Conservation (phyloP, 2,329 filamentous ascomycete genomes). For the Trichoderma atroviride region DNA sequence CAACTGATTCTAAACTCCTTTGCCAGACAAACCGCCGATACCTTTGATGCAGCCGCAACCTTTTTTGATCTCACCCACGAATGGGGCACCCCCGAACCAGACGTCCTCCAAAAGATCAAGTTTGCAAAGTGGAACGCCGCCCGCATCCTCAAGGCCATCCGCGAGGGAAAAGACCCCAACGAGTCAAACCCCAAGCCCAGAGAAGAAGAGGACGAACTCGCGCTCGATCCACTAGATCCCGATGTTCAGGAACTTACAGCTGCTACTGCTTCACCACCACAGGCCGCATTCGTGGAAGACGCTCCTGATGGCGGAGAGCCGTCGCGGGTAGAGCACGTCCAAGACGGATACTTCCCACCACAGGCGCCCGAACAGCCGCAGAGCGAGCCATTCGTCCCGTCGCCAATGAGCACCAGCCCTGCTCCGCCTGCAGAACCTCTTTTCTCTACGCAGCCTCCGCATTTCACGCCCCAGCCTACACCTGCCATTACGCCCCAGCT, state of each 20-base stretch:
- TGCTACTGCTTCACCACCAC: slow-evolving; percentile 49
- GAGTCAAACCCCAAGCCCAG: slow-evolving; percentile 75
- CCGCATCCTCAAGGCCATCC: slow-evolving; percentile 86
- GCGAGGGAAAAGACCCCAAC: slow-evolving; percentile 90
- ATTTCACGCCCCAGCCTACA: slow-evolving; percentile 32
- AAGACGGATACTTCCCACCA: slow-evolving; percentile 41
- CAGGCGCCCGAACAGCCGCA: slow-evolving; percentile 17
- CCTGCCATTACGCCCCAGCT: slow-evolving; percentile 35
- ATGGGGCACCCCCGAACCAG: slow-evolving; percentile 75
- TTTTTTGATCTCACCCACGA: slow-evolving; percentile 88
- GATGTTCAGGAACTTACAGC: slow-evolving; percentile 38
- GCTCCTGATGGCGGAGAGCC: slow-evolving; percentile 49
- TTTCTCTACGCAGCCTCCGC: slow-evolving; percentile 32
- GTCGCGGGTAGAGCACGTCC: slow-evolving; percentile 34
- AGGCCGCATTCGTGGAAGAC: slow-evolving; percentile 56
- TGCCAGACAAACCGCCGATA: slow-evolving; percentile 83
- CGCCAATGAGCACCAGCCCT: slow-evolving; percentile 40
- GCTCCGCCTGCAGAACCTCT: slow-evolving; percentile 29
- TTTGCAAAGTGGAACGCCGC: slow-evolving; percentile 96
- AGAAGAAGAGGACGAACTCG: slow-evolving; percentile 35
- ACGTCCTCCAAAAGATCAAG: slow-evolving; percentile 84
- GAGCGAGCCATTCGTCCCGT: slow-evolving; percentile 39
- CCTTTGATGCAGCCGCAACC: slow-evolving; percentile 87
- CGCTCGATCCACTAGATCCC: slow-evolving; percentile 44
- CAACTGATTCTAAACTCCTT: neutral